These are phyloP conservation scores for Colletotrichum euphorbiae DNA, from an alignment of 2,329 filamentous ascomycete genomes.

Conservation along the genomic window DNA sequence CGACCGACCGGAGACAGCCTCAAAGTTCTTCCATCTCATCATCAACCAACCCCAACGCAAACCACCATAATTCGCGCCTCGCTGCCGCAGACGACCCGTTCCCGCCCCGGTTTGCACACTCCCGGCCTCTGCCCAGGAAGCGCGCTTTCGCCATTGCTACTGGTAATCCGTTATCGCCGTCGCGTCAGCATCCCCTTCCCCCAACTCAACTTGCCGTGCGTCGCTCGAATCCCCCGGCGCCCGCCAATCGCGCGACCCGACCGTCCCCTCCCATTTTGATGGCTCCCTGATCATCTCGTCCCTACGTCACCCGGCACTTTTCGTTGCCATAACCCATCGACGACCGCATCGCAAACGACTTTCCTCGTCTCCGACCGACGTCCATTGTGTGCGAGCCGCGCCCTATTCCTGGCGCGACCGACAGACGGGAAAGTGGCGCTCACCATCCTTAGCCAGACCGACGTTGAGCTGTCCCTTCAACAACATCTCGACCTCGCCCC, in stretches of 20 bases:
- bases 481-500: constrained; percentile 69
- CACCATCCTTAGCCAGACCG: constrained; percentile 64
- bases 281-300: constrained; percentile 39
- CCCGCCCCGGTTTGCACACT: not conserved
- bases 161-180: constrained; percentile 30
- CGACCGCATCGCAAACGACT: constrained; percentile 22
- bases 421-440: constrained; percentile 61
- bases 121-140: constrained; percentile 6
- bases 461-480: constrained; percentile 68
- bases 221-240: constrained; percentile 36
- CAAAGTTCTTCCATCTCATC: constrained; percentile 40
- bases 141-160: constrained; percentile 21
- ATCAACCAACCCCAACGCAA: constrained; percentile 29
- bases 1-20: constrained; percentile 38
- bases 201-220: constrained; percentile 33
- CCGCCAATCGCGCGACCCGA: constrained; percentile 41
- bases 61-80: constrained; percentile 35
- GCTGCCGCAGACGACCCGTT: constrained; percentile 26
- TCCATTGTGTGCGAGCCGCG: constrained; percentile 36
- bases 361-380: constrained; percentile 36
- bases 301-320: constrained; percentile 39
- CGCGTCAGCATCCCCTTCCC: constrained; percentile 29
- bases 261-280: constrained; percentile 41
- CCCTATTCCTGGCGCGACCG: constrained; percentile 40
- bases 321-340: constrained; percentile 35